Base-by-base conservation (phyloP, 495 filamentous ascomycete species). In the Astrocystis sublimbata region DNA sequence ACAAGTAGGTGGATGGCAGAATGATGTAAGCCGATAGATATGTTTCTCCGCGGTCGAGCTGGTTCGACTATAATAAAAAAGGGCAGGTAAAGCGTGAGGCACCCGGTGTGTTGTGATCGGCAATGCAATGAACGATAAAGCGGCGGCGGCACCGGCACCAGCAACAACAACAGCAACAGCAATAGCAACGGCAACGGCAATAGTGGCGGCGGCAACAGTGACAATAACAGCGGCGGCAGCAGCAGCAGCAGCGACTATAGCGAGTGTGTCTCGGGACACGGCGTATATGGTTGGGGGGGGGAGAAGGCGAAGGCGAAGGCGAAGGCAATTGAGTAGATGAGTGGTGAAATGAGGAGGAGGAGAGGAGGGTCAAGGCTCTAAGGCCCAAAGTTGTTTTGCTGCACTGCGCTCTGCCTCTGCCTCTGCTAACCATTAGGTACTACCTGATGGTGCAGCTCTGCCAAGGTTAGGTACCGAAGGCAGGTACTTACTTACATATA, bases 21-120 rank as follows among this genome's bases (percentile, higher is more conserved):
- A 62, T 53, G 40, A 62, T 62, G 51, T 62, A 62, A 62, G 60
- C 60, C 30, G n/a, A n/a, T n/a, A n/a, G n/a, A n/a, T n/a, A n/a
- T n/a, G 41, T 30, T 17, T 46, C 53, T 38, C 53, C 45, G 33
- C 47, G 31, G 47, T 53, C 38, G 58, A 45, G 52, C 47, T 49
- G 58, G 26, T 53, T 31, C 58, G 58, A 45, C 43, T 45, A 13
- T 24, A 42, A 30, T n/a, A 24, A 52, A 50, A 40, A 10, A 8
- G 24, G 26, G 19, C 26, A 59, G 8, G 56, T 23, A 47, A 15
- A 50, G 19, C 19, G 56, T 36, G 23, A 45, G 35, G 33, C 15
- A 19, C 36, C 23, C 47, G 19, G 58, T 10, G 47, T 50, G 49
- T 21, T 36, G 58, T n/a, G 38, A 17, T 50, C 38, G 41, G 49